Base-by-base conservation (phyloP, 352 stramenopile genomes). In the Pythium folliculosum region DNA sequence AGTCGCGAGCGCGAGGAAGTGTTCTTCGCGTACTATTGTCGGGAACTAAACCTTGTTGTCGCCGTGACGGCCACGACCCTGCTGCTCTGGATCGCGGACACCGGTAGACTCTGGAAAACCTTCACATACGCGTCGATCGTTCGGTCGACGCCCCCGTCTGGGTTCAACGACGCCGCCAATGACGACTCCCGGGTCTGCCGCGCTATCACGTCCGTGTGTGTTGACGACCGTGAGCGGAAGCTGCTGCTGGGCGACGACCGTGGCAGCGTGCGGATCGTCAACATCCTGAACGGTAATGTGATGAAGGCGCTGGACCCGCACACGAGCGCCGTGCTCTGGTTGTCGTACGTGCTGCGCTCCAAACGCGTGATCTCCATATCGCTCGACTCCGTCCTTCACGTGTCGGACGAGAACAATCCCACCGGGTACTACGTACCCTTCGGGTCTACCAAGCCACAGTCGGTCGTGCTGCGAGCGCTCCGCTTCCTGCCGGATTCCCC, bases 181-280 rank as follows among this genome's bases (percentile, higher is more conserved):
- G 54, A 54, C n/a, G 51, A 38, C 10, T n/a, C 32, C 8, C 17
- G 60, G 25, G 12, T 57, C 13, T 37, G 27, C 19, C 27, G 54
- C 12, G 44, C 40, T 0, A 88, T 96, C 37, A 91, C 85, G 0
- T 79, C 84, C 1, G 79, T 82, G n/a, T 95, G 85, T 54, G 69
- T 96, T 13, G 88, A 96, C 66, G 86, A 96, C 48, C 78, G 86
- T 1, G 82, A 94, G 64, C 74, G 88, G 1, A 95, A 96, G 62
- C 61, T 95, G 21, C 79, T 96, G 38, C 48, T 95, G 4, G 88
- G 88, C 13, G 84, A 95, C 54, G 85, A 94, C 43, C 63, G 65
- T 0, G 88, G 88, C 1, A 71, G 74, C 13, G 70, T 95, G 37
- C 80, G 84, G 35, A 77, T 96, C 17, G 62, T 92, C 13, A 96